phyloP scores from a whole-genome alignment of 2,329 filamentous ascomycete species.

The Colletotrichum tofieldiae region DNA sequence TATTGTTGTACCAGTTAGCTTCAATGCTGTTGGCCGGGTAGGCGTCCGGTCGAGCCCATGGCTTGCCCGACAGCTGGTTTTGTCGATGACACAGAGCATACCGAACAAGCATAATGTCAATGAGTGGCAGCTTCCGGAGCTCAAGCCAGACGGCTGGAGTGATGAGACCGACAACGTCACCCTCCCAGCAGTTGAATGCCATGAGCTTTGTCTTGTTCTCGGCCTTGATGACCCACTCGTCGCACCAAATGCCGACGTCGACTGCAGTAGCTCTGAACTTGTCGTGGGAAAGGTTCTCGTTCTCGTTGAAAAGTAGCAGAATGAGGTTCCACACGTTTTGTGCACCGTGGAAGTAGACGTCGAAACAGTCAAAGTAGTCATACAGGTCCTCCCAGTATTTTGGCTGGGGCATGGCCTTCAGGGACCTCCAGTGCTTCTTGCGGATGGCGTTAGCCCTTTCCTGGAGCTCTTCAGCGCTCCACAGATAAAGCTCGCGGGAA shows the following conservation, averaged over 20 bases:
- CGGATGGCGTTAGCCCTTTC: conserved; percentile 57
- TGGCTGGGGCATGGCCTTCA: conserved; percentile 53
- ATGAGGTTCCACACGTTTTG: conserved; percentile 66
- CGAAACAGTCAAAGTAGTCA: conserved; percentile 63
- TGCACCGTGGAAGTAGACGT: conserved; percentile 64
- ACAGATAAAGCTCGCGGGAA: conserved; percentile 53
- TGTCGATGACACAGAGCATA: conserved; percentile 54
- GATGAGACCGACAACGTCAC: conserved; percentile 50
- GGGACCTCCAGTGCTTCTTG: conserved; percentile 52
- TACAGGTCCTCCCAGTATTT: conserved; percentile 60
- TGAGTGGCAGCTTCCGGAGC: conserved; percentile 51
- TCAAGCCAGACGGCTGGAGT: conserved; percentile 47
- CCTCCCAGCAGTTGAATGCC: conserved; percentile 45
- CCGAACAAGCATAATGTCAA: conserved; percentile 50
- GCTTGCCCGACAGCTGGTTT: conserved; percentile 42
- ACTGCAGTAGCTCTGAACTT: conserved; percentile 47
- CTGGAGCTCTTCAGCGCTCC: conserved; percentile 59
- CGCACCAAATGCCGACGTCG: conserved; percentile 55
- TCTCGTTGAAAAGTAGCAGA: conserved; percentile 59
- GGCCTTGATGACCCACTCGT: conserved; percentile 53
- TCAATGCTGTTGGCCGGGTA: conserved; percentile 47
- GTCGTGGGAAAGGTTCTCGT: conserved; percentile 51
- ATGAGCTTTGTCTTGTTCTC: conserved; percentile 54
- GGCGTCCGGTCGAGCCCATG: background rate
- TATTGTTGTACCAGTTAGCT: conserved; percentile 47